Conservation (phyloP, 106 monocot species). For the Gastrodia elata region DNA sequence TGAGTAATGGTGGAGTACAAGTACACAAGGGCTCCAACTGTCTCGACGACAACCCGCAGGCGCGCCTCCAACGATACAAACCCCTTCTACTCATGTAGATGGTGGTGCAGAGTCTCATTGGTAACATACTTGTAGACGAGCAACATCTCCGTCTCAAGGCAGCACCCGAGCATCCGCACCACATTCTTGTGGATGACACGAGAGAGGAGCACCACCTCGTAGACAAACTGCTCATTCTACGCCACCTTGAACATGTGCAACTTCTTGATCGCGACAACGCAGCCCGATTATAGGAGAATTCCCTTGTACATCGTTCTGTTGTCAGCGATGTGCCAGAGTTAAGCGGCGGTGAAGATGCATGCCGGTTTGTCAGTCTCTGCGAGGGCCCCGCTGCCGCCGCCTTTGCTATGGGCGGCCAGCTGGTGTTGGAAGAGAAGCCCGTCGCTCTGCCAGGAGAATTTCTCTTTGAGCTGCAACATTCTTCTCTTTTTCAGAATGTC, state of each 20-base stretch:
- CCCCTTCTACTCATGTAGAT: not conserved
- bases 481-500: slow-evolving; percentile 20
- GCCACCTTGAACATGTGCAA: not conserved
- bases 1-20: slow-evolving; percentile 9
- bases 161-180: slow-evolving; percentile 26
- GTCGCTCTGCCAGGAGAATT: slow-evolving; percentile 35
- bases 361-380: not conserved
- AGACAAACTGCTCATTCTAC: slow-evolving; percentile 21
- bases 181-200: slow-evolving; percentile 19
- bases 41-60: slow-evolving; percentile 15
- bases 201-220: slow-evolving; percentile 30
- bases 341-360: slow-evolving; percentile 20
- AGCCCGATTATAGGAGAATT: not conserved
- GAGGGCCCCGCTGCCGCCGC: slow-evolving; percentile 7
- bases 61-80: slow-evolving; percentile 16
- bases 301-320: slow-evolving; percentile 45
- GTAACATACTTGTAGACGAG: slow-evolving; percentile 24
- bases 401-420: slow-evolving; percentile 16
- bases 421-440: slow-evolving; percentile 35
- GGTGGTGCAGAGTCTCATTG: slow-evolving; percentile 17
- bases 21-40: slow-evolving; percentile 25
- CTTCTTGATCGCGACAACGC: slow-evolving; percentile 38
- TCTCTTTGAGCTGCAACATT: slow-evolving; percentile 11
- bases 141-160: slow-evolving; percentile 21
- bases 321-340: slow-evolving; percentile 32